Base-by-base conservation (phyloP, 202 grass and related monocot genomes). In the Zizania palustris region DNA sequence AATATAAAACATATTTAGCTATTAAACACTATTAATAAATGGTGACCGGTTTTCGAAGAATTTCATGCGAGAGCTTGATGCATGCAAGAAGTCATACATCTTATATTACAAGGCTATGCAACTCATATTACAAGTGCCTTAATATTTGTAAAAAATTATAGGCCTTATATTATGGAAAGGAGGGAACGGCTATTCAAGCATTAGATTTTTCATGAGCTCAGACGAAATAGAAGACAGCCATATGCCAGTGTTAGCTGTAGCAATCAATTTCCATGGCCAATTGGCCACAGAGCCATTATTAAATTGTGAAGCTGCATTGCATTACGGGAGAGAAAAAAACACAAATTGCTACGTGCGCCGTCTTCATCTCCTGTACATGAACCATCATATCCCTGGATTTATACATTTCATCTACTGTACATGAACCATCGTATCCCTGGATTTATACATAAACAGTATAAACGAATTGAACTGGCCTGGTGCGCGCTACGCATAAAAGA, bases 201-300 rank as follows among this genome's bases (percentile, higher is more conserved):
- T 28, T 28, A 28, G 28, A 28, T 28, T 28, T 28, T 28, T 28
- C 28, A n/a, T 19, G 51, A 8, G n/a, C 51, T 20, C 51, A 55
- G 51, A 55, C 18, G 51, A 55, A 55, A n/a, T 19, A 55, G 51
- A 55, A 55, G 51, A 7, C 39, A 3, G 6, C 39, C n/a, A n/a
- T 41, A 41, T 3, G 39, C 51, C 51, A 54, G 72, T 73, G 60
- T n/a, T n/a, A n/a, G n/a, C n/a, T n/a, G n/a, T n/a, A n/a, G n/a
- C n/a, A n/a, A 55, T 55, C 51, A 55, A 55, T 55, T 55, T 55
- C 51, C n/a, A 9, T 54, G 6, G 50, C 50, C 50, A 54, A 19
- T 55, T 20, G 18, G 51, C 0, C 51, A n/a, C 51, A 19, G n/a
- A 9, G 51, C 51, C 51, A 54, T 54, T 16, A 54, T n/a, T 54